These are phyloP conservation scores for Ganoderma lucidum DNA, from an alignment of 1,284 basidiomycete genomes.

Conservation along the genomic window DNA sequence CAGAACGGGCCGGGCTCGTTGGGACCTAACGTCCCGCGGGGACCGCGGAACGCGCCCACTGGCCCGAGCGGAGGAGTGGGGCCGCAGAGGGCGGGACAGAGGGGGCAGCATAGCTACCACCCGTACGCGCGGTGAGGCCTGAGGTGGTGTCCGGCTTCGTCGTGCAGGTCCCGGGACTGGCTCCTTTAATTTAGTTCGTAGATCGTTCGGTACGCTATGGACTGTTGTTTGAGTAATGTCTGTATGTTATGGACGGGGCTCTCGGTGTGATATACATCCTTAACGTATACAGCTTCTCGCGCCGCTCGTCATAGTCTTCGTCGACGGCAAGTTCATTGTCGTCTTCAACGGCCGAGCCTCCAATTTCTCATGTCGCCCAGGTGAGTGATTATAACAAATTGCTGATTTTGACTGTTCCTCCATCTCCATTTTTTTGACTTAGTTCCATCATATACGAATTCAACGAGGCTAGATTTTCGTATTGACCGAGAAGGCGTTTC, in stretches of 20 bases:
- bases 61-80: slow-evolving; percentile 66
- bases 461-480: no score
- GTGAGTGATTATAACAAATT: no score
- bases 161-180: neutral
- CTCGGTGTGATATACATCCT: neutral
- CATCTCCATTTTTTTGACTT: no score
- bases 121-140: slow-evolving; percentile 74
- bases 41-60: slow-evolving; percentile 65
- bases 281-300: neutral
- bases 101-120: slow-evolving; percentile 82
- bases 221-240: slow-evolving; percentile 26
- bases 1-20: slow-evolving; percentile 42
- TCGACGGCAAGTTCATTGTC: no score
- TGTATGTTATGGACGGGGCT: slow-evolving; percentile 14
- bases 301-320: neutral
- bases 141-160: slow-evolving; percentile 15
- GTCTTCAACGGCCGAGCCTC: no score
- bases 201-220: slow-evolving; percentile 24
- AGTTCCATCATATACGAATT: no score
- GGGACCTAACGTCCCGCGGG: slow-evolving; percentile 70
- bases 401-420: no score
- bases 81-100: slow-evolving; percentile 74
- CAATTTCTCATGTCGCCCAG: no score
- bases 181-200: slow-evolving; percentile 2
- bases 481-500: no score